These are phyloP conservation scores for Periconia macrospinosa DNA, from an alignment of 2,329 filamentous ascomycete genomes.

Conservation along the genomic window DNA sequence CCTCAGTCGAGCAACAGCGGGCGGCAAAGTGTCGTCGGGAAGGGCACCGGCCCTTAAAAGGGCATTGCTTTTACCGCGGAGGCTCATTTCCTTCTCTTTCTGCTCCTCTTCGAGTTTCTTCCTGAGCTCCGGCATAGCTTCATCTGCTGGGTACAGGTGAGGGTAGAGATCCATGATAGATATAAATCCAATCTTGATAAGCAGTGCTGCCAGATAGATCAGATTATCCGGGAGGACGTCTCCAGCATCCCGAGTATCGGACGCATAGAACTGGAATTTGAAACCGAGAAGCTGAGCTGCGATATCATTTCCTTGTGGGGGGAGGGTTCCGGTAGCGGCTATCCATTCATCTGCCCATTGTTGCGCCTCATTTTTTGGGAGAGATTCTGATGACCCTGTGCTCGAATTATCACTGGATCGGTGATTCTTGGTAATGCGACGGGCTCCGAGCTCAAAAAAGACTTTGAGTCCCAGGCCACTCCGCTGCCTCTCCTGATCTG, in stretches of 20 bases:
- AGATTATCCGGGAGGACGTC: conserved; percentile 89
- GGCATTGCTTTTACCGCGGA: conserved; percentile 75
- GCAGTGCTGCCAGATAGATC: conserved; percentile 84
- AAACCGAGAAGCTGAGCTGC: conserved; percentile 95
- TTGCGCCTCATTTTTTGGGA: conserved; percentile 42
- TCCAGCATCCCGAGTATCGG: conserved; percentile 69
- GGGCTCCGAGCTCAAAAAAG: conserved; percentile 85
- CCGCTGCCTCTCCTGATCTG: conserved; percentile 53
- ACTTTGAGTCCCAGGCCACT: conserved; percentile 66
- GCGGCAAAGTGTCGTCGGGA: conserved; percentile 73
- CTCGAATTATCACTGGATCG: conserved; percentile 34
- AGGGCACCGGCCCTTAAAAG: conserved; percentile 84
- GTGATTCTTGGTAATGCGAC: conserved; percentile 57
- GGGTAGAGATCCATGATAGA: conserved; percentile 88
- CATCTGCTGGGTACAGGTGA: conserved; percentile 84
- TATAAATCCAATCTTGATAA: conserved; percentile 97
- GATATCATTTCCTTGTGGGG: conserved; percentile 83
- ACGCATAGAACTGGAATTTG: conserved; percentile 94
- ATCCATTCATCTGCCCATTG: conserved; percentile 67
- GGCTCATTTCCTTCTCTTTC: conserved; percentile 69
- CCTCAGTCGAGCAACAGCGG: conserved; percentile 46
- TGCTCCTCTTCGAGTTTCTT: conserved; percentile 68
- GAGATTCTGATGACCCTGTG: conserved; percentile 11
- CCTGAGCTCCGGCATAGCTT: conserved; percentile 75
- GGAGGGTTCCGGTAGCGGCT: conserved; percentile 75